Evolutionary conservation across 2,329 filamentous ascomycete genomes (phyloP).

Genomic region (Exophiala phaeomuriformis): DNA sequence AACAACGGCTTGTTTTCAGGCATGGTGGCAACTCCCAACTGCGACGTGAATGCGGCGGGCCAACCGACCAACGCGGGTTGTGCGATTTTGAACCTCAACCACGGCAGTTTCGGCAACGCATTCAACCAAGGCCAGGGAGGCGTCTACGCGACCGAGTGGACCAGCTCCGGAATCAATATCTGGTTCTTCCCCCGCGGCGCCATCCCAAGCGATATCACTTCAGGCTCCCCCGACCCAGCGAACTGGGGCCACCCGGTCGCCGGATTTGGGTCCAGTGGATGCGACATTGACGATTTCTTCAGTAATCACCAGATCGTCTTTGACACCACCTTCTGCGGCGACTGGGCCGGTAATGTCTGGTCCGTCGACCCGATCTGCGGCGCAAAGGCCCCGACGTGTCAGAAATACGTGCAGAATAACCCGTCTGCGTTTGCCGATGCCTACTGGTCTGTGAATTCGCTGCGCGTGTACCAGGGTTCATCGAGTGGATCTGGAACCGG

Average conservation of each 20-base stretch:
- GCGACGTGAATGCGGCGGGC: conserved; percentile 44
- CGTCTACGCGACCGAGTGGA: conserved; percentile 72
- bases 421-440: conserved; percentile 62
- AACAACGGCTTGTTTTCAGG: conserved; percentile 42
- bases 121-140: conserved; percentile 67
- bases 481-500: not conserved
- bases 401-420: conserved; percentile 64
- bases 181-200: conserved; percentile 71
- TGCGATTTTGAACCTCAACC: conserved; percentile 45
- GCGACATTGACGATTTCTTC: conserved; percentile 66
- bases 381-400: conserved; percentile 56
- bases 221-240: conserved; percentile 55
- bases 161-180: conserved; percentile 60
- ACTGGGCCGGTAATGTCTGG: conserved; percentile 75
- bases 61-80: conserved; percentile 53
- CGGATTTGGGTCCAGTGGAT: conserved; percentile 57
- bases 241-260: conserved; percentile 64
- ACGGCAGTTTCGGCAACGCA: conserved; percentile 55
- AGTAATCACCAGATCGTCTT: conserved; percentile 67
- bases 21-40: conserved; percentile 48
- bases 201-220: conserved; percentile 58
- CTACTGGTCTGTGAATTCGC: conserved; percentile 40
- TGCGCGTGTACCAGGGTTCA: conserved; percentile 20
- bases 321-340: conserved; percentile 78
- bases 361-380: conserved; percentile 50